A percentile compares a stretch with the other conserved stretches of the same genome.
Evolutionary conservation across 208 protist species (phyloP).

Genomic region (Crithidia fasciculata): DNA sequence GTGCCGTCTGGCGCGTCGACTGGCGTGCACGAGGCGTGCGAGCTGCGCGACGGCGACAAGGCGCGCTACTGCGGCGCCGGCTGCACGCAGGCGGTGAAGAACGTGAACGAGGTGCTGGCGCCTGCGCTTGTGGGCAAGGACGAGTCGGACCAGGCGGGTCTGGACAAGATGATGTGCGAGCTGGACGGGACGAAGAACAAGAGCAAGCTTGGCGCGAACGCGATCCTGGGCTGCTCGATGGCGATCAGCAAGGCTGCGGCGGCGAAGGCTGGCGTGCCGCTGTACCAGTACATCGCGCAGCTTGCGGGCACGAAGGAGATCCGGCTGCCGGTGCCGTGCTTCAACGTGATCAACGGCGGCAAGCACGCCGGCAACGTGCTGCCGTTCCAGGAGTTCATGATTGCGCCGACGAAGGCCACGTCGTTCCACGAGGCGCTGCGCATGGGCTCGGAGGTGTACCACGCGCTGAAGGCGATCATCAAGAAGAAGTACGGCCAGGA

Average conservation of each 20-base stretch:
- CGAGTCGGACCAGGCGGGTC: conserved; percentile 84
- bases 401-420: conserved; percentile 94
- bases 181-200: conserved; percentile 98
- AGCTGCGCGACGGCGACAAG: conserved; percentile 97
- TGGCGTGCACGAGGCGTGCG: conserved; percentile 97
- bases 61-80: conserved; percentile 96
- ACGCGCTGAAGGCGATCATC: conserved; percentile 97
- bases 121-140: conserved; percentile 94
- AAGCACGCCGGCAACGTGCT: conserved; percentile 98
- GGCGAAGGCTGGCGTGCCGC: conserved; percentile 82
- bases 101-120: conserved; percentile 96
- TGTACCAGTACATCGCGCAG: conserved; percentile 97
- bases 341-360: conserved; percentile 99
- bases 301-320: conserved; percentile 90
- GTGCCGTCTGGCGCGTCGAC: conserved; percentile 99
- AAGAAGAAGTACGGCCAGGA: conserved; percentile 97
- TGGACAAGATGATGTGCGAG: conserved; percentile 96
- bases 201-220: conserved; percentile 97
- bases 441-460: conserved; percentile 98
- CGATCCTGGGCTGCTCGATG: conserved; percentile 98
- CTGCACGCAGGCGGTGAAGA: conserved; percentile 95
- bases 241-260: conserved; percentile 97
- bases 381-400: conserved; percentile 99
- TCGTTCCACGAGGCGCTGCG: conserved; percentile 96
- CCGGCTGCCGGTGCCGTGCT: conserved; percentile 93